Base-by-base conservation (phyloP, 345 rosid genomes). In the Mangifera indica region DNA sequence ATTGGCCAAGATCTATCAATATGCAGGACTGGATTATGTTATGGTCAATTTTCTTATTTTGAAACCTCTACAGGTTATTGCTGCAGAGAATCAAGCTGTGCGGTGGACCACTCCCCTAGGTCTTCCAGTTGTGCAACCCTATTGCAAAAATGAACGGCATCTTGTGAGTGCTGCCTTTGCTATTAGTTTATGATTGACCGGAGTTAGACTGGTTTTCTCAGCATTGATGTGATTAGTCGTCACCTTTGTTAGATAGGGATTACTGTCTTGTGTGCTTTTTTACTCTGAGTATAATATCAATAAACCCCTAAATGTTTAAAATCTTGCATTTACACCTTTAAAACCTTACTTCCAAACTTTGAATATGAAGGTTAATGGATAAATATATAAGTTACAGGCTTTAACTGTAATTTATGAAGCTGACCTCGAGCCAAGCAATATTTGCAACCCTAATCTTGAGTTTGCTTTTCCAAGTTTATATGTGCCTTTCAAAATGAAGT, bases 101-200 rank as follows among this genome's bases (percentile, higher is more conserved):
- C 85, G 74, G 68, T 92, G 99, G 99, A 87, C 85, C 66, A 92
- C 99, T 21, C 99, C 99, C 56, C 87, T 95, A 46, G 99, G 98
- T 45, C 99, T 95, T 73, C 99, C 98, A 44, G 97, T 95, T 68
- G 88, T 95, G 73, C 99, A 95, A 81, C 99, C 99, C 18, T 95
- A 95, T 75, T 88, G 79, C 70, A 91, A 87, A 81, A 84, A 74
- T 76, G 87, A 88, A 84, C 77, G 96, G 52, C 96, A 88, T 84
- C 82, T 87, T 69, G 98, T 95, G 77, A 89, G 95, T 80, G 10
- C 78, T 49, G 26, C 24, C 46, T 68, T 68, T 25, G 60, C 12
- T 74, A 45, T 18, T 48, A 29, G 53, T 55, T 37, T 29, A 58
- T 63, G 24, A 62, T 22, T 59, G 52, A 72, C 26, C 66, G n/a